phyloP scores from a whole-genome alignment of 148 eudicot genomes.

The Rhododendron mucronatum region DNA sequence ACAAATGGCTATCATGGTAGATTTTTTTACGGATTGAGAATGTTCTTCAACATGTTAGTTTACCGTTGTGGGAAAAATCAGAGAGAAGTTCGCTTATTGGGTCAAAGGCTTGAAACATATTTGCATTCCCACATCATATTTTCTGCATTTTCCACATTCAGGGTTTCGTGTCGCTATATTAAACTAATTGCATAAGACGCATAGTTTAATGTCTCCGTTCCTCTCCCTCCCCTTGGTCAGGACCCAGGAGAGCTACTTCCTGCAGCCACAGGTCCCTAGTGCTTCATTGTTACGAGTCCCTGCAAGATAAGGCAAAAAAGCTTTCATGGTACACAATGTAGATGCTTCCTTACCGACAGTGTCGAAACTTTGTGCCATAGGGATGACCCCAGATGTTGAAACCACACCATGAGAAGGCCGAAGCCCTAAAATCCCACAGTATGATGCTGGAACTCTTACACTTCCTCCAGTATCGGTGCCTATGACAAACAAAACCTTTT shows the following conservation, averaged over 20 bases:
- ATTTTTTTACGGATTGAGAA: background rate
- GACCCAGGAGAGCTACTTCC: background rate
- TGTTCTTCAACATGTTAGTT: background rate
- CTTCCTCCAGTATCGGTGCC: conserved; percentile 99
- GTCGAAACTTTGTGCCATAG: conserved; percentile 96
- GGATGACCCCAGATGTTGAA: conserved; percentile 70
- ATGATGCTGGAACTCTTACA: conserved; percentile 87
- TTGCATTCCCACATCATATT: background rate
- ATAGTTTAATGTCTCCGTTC: background rate
- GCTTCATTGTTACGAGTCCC: background rate
- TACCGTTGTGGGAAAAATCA: background rate
- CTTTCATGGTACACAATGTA: background rate
- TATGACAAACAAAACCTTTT: conserved; percentile 5
- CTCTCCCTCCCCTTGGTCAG: background rate
- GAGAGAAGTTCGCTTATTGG: background rate
- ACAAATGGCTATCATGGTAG: background rate
- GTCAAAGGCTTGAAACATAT: background rate
- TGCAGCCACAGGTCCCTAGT: background rate
- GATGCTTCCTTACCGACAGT: conserved; percentile 61
- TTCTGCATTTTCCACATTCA: background rate
- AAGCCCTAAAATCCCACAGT: conserved; percentile 78
- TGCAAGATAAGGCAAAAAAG: background rate
- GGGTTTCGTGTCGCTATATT: background rate
- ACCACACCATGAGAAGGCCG: conserved; percentile 93
- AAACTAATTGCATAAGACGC: background rate